These are phyloP conservation scores for Vaccinium corymbosum DNA, from an alignment of 148 eudicot genomes.

Conservation along the genomic window DNA sequence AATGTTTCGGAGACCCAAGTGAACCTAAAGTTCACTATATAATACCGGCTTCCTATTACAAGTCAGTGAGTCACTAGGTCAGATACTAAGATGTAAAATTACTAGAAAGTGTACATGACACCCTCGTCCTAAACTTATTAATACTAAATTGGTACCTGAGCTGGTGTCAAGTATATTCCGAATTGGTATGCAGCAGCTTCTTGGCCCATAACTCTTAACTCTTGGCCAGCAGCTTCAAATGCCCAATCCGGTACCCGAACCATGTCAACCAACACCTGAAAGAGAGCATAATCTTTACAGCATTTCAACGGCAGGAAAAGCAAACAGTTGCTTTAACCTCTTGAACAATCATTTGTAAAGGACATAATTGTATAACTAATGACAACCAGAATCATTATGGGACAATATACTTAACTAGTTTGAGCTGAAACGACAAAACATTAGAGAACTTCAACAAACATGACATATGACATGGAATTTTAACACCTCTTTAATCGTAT, in stretches of 20 bases:
- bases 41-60: not conserved
- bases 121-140: not conserved
- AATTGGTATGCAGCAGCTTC: conserved; percentile 84
- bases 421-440: not conserved
- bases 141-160: conserved; percentile 55
- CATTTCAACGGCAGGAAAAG: not conserved
- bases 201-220: conserved; percentile 92
- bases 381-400: conserved; percentile 5
- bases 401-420: not conserved
- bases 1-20: not conserved
- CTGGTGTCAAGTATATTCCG: conserved; percentile 74
- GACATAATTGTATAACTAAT: not conserved
- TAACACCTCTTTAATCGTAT: not conserved
- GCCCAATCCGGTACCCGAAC: conserved; percentile 98
- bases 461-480: not conserved
- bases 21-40: not conserved
- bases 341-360: not conserved
- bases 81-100: not conserved
- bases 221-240: conserved; percentile 95
- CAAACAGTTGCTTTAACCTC: not conserved
- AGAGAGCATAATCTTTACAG: not conserved
- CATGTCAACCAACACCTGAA: conserved; percentile 88
- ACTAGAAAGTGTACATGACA: not conserved
- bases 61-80: not conserved
- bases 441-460: not conserved